These are phyloP conservation scores for Neurospora pannonica DNA, from an alignment of 495 filamentous ascomycete species.

Conservation along the genomic window DNA sequence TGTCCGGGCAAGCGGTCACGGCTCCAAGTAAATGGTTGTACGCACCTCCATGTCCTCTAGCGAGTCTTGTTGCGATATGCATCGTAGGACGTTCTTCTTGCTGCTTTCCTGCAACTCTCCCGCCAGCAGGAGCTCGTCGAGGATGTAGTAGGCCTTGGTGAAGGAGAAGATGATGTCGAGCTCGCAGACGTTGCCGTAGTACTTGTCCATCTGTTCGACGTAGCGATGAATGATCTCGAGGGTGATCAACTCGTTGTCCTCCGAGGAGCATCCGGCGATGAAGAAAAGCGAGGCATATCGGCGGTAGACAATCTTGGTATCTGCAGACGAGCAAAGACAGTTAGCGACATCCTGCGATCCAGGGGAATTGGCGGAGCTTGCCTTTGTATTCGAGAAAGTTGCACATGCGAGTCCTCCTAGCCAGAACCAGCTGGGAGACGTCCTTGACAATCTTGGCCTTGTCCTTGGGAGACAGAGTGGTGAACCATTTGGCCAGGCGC, in stretches of 20 bases:
- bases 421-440: constrained; percentile 95
- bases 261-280: constrained; percentile 90
- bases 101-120: constrained; percentile 98
- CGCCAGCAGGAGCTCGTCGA: constrained; percentile 93
- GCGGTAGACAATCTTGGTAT: constrained; percentile 96
- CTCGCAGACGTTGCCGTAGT: constrained; percentile 99
- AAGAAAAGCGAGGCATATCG: constrained; percentile 99
- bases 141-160: constrained; percentile 88
- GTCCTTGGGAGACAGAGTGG: constrained; percentile 92
- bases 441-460: constrained; percentile 99
- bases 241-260: constrained; percentile 95
- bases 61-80: constrained; percentile 90
- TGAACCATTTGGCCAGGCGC: constrained; percentile 99
- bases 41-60: constrained; percentile 97
- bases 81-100: constrained; percentile 94
- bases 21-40: constrained; percentile 13
- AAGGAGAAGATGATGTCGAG: constrained; percentile 97
- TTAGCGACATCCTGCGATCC: neutral
- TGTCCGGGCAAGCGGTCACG: neutral
- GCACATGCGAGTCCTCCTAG: constrained; percentile 94
- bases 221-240: constrained; percentile 98
- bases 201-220: constrained; percentile 99
- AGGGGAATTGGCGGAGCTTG: constrained; percentile 18
- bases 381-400: constrained; percentile 99
- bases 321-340: constrained; percentile 36